Conservation (phyloP, 2,329 filamentous ascomycete species). For the Aureobasidium subglaciale region DNA sequence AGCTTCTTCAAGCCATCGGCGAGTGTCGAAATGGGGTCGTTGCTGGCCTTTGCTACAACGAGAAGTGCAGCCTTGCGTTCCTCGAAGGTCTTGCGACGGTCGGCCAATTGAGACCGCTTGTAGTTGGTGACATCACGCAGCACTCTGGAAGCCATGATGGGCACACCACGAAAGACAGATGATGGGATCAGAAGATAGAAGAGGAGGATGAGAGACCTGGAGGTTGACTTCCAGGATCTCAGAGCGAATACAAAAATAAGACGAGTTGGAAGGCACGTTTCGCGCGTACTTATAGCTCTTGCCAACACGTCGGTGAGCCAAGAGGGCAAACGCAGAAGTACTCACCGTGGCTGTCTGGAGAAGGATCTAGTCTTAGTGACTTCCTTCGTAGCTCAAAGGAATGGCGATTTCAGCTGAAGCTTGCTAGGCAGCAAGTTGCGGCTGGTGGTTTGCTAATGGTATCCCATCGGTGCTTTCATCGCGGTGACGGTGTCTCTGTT, state of each 20-base stretch:
- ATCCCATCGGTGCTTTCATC: background rate
- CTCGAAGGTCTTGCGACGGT: constrained; percentile 11
- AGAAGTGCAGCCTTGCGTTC: constrained; percentile 2
- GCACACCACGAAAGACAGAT: background rate
- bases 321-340: background rate
- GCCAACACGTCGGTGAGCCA: background rate
- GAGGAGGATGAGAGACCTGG: background rate
- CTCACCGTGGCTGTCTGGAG: background rate
- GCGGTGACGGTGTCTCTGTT: constrained; percentile 8
- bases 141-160: constrained; percentile 17
- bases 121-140: constrained; percentile 18
- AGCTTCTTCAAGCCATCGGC: constrained; percentile 16
- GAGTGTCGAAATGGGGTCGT: background rate
- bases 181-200: background rate
- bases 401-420: background rate
- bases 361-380: background rate
- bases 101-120: constrained; percentile 14
- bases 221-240: constrained; percentile 1
- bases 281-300: constrained; percentile 10
- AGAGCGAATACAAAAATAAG: background rate
- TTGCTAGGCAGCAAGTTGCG: background rate
- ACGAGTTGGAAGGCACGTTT: background rate
- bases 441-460: background rate
- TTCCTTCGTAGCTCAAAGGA: background rate
- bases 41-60: background rate